Percentiles rank a stretch among this genome's conserved stretches.
Evolutionary conservation across 2,329 filamentous ascomycete genomes (phyloP).

Genomic region (Hypoxylon sp.): DNA sequence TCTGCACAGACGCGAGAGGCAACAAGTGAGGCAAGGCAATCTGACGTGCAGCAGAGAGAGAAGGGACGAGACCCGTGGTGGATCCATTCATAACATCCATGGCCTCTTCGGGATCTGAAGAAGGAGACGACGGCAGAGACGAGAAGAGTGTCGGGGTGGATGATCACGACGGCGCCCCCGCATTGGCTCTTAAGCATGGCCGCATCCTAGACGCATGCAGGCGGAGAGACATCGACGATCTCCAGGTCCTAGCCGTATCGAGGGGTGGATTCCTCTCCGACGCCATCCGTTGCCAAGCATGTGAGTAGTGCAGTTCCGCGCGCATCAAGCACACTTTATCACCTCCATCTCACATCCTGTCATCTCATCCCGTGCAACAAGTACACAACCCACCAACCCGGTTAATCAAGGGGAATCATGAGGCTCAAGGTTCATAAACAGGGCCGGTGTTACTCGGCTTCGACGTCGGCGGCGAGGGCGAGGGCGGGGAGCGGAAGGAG

Average conservation of each 20-base stretch:
- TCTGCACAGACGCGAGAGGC: constrained; percentile 17
- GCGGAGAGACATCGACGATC: constrained; percentile 61
- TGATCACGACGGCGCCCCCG: constrained; percentile 18
- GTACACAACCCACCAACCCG: constrained; percentile 3
- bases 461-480: constrained; percentile 33
- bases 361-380: constrained; percentile 5
- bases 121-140: constrained; percentile 27
- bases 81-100: constrained; percentile 32
- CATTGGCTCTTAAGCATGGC: constrained; percentile 47
- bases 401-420: constrained; percentile 15
- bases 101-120: constrained; percentile 34
- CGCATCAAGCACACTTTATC: neutral
- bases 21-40: constrained; percentile 36
- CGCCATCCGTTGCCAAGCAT: constrained; percentile 74
- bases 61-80: constrained; percentile 8
- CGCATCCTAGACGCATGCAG: constrained; percentile 68
- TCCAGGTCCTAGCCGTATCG: constrained; percentile 68
- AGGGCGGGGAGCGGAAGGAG: constrained; percentile 36
- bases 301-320: constrained; percentile 62
- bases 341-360: constrained; percentile 2
- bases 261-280: constrained; percentile 74
- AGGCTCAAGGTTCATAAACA: constrained; percentile 38
- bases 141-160: constrained; percentile 14
- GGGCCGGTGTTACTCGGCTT: constrained; percentile 59
- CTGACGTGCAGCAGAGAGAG: constrained; percentile 26